Percentiles rank a stretch among this genome's conserved stretches.
Conservation (phyloP, 345 rosid species). For the Camelina hispida region DNA sequence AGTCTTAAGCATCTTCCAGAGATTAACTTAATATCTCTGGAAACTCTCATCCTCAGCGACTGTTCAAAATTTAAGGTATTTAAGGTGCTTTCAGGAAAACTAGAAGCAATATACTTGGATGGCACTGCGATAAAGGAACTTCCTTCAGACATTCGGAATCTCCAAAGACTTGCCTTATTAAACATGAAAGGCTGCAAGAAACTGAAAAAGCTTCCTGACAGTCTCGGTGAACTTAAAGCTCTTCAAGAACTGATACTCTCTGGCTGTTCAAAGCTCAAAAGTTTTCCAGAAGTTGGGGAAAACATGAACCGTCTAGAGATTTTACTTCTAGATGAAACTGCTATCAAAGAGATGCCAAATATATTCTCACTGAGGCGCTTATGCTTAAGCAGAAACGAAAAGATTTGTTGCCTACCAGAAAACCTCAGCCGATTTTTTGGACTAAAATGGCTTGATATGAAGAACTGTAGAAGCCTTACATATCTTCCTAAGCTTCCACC, state of each 20-base stretch:
- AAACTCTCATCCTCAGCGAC: background rate
- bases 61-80: background rate
- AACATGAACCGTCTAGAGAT: background rate
- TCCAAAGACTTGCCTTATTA: background rate
- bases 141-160: background rate
- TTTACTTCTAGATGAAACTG: background rate
- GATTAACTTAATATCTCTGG: background rate
- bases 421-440: too few species aligned
- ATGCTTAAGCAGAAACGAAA: too few species aligned
- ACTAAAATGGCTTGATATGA: too few species aligned
- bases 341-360: background rate
- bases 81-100: background rate
- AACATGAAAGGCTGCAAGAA: too few species aligned
- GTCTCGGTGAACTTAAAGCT: background rate
- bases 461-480: too few species aligned
- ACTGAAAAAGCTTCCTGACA: background rate
- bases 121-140: background rate
- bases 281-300: background rate
- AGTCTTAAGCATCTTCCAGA: background rate
- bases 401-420: too few species aligned
- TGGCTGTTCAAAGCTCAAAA: background rate
- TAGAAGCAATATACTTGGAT: background rate
- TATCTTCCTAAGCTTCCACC: too few species aligned
- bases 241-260: background rate
- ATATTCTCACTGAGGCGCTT: too few species aligned